Conservation (phyloP, 148 eudicot genomes). For the Camellia granthamiana region DNA sequence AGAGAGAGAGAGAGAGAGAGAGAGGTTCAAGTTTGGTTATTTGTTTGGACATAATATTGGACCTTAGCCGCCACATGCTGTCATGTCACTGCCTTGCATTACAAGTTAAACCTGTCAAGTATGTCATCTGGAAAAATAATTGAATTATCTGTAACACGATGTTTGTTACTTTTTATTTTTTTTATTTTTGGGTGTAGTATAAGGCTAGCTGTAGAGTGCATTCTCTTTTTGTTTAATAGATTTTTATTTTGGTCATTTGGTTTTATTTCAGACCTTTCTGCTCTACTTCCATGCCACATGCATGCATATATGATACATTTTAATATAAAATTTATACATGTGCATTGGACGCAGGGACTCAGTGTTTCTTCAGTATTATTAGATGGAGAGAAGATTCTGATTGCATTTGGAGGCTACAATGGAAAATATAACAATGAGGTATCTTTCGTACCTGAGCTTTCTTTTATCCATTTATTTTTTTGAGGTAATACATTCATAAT, state of each 20-base stretch:
- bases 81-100: too few species aligned
- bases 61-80: too few species aligned
- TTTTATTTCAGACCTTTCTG: not conserved
- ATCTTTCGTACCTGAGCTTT: conserved; percentile 9
- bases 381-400: conserved; percentile 61
- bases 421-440: conserved; percentile 97
- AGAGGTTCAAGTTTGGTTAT: too few species aligned
- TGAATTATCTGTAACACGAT: too few species aligned
- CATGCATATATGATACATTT: not conserved
- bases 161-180: too few species aligned
- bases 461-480: not conserved
- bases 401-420: conserved; percentile 96
- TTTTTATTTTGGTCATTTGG: not conserved
- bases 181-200: too few species aligned
- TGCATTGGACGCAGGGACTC: conserved; percentile 63
- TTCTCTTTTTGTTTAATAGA: not conserved
- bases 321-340: not conserved
- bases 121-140: too few species aligned
- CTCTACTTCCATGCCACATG: not conserved
- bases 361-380: conserved; percentile 59
- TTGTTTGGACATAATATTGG: too few species aligned
- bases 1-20: too few species aligned
- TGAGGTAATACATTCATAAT: not conserved
- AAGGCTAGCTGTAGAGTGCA: not conserved
- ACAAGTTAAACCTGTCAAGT: too few species aligned